Evolutionary conservation across 1,139 yeast genomes (phyloP), one percentile per base, ranked within the genome.

Genomic region (Dujonia santamariae): DNA sequence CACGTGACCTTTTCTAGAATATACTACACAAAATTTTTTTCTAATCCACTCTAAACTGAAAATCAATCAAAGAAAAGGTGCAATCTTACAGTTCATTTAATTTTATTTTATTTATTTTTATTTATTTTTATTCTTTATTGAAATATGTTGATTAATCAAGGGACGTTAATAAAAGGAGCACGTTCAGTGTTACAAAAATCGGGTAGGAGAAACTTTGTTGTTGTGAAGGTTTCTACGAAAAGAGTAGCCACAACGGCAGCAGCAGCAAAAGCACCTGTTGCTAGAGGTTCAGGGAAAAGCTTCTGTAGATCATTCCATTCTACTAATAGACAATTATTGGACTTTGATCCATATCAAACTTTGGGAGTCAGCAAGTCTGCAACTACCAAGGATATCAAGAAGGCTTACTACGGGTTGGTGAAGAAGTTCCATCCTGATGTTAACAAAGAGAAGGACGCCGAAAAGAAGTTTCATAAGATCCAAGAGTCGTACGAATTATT

Each of bases 381-480:
- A 0, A 74, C 82, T 16, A 68, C 82, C n/a, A 74, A 85, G 23
- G 95, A 88, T 23, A 90, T 92, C 61, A 92, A 92, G 59, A 88
- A 87, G 61, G 95, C 96, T 5, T 92, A 92, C 63, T 88, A 88
- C 56, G 85, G 87, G 51, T 67, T 92, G 44, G 98, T 97, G 16
- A 94, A 94, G 59, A 79, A 92, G 58, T 86, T 70, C 59, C 99
- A 92, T 60, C 99, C 99, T 1, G 99, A 92, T 64, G 86, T 92
- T 35, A 92, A 92, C 61, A 92, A 92, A 59, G 96, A 85, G 46
- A 75, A 78, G 26, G 94, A 77, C 20, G 95, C 97, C 0, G 96
- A 90, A 48, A 78, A 80, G 51, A 80, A 78, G 56, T 92, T 92
- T 62, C 97, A 92, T 54, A 88, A 86, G 51, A 77, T 92, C 46